Base-by-base conservation (phyloP, 768 basidiomycete genomes). In the Boletus reticulatus region DNA sequence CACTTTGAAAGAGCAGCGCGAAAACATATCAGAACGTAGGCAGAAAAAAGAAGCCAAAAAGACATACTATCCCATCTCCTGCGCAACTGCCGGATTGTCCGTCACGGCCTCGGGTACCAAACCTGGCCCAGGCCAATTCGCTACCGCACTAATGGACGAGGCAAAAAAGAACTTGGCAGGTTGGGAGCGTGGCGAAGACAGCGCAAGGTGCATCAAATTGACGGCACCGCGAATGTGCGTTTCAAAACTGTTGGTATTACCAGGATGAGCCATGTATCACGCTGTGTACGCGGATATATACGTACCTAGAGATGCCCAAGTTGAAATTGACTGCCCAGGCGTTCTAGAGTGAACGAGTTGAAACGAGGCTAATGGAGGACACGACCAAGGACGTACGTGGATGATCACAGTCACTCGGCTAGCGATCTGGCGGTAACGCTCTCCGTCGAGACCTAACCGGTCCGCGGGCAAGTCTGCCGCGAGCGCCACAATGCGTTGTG, bases 261-360 rank as follows among this genome's bases (percentile, higher is more conserved):
- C 9, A n/a, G 17, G 45, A 34, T 67, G 39, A 61, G 57, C 34
- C 19, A 22, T 17, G 34, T 36, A 36, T 14, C 34, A 34, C 13
- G 13, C 34, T 0, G 34, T 4, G 22, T n/a, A 22, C 31, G 43
- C 55, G 5, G 43, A 55, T 4, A 31, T 24, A 19, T 36, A 46
- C 55, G 5, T 46, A 55, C 67, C 69, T 68, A 7, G 64, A 60
- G 20, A 68, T 67, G 10, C 68, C 69, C 38, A 82, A 67, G 48
- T 73, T 76, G 57, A 84, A 83, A 64, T 84, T 83, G 52, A 84
- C 82, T 1, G 78, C 75, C 82, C 82, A 83, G 10, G 80, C 81
- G 48, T 78, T 82, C 79, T 80, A 48, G 32, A 47, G 31, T 12
- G 17, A n/a, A 27, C 19, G 14, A 31, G 17, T 13, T n/a, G 27